Evolutionary conservation across 1,139 yeast species (phyloP).

Genomic region (Diutina scorzettiae): DNA sequence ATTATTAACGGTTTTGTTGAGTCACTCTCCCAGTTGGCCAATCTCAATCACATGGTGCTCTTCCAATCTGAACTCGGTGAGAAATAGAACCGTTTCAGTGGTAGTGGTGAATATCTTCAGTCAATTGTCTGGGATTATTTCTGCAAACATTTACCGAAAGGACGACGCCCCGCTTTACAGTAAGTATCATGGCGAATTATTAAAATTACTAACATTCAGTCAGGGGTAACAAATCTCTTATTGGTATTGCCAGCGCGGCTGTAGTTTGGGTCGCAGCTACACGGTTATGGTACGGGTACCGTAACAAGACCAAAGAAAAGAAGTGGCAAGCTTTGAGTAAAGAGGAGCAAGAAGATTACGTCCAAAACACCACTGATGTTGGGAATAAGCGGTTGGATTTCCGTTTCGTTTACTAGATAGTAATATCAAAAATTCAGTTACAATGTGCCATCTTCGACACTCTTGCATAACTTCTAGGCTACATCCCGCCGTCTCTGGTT

Average conservation of each 20-base stretch:
- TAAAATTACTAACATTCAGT: too few relatives aligned
- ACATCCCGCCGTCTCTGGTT: too few relatives aligned
- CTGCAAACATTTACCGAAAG: conserved; percentile 8
- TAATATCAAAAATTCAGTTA: too few relatives aligned
- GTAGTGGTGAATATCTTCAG: conserved; percentile 16
- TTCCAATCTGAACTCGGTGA: conserved; percentile 13
- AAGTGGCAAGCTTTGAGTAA: conserved; percentile 36
- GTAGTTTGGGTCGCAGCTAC: conserved; percentile 9
- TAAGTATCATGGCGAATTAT: too few relatives aligned
- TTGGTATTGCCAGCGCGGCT: conserved; percentile 8
- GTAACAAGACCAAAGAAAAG: conserved; percentile 32
- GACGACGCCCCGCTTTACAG: too few relatives aligned
- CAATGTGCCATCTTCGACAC: too few relatives aligned
- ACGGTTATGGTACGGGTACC: conserved; percentile 27
- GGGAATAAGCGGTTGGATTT: conserved; percentile 52
- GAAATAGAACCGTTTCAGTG: conserved; percentile 15
- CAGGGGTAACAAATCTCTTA: conserved; percentile 2
- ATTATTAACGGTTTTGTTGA: background rate
- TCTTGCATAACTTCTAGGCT: too few relatives aligned
- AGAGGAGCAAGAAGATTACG: conserved; percentile 36
- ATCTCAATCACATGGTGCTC: conserved; percentile 15
- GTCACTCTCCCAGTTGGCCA: conserved; percentile 10
- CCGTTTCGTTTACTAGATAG: conserved; percentile 15
- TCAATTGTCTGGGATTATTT: conserved; percentile 12
- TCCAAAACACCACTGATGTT: conserved; percentile 27